Conservation (phyloP, 768 basidiomycete species). For the Coprinopsis strossmayeri region DNA sequence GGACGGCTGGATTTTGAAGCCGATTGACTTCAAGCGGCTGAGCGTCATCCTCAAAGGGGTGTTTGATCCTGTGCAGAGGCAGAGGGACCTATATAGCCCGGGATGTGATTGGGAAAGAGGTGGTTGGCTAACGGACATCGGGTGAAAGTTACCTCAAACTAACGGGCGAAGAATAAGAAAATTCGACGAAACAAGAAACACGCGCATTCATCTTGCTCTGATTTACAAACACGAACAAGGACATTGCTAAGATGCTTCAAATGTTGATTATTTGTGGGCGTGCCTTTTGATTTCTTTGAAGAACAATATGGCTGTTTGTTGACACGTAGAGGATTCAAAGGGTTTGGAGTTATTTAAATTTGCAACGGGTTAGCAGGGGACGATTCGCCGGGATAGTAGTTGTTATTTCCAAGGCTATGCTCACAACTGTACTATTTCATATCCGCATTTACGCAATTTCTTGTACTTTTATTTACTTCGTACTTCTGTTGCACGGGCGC, state of each 20-base stretch:
- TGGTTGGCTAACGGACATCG: conserved; percentile 42
- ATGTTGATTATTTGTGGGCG: too few relatives aligned
- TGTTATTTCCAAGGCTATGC: too few relatives aligned
- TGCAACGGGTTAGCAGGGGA: background rate
- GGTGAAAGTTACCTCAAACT: background rate
- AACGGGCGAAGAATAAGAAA: background rate
- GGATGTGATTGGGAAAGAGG: conserved; percentile 58
- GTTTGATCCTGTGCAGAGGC: conserved; percentile 43
- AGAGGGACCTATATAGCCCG: conserved; percentile 41
- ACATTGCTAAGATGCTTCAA: too few relatives aligned
- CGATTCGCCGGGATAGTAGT: too few relatives aligned
- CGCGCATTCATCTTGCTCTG: too few relatives aligned
- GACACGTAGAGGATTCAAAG: background rate
- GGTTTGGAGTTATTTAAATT: background rate
- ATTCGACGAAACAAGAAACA: background rate
- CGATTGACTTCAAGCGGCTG: conserved; percentile 71
- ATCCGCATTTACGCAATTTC: too few relatives aligned
- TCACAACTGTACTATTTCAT: too few relatives aligned
- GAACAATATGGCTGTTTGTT: background rate
- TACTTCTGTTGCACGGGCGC: too few relatives aligned
- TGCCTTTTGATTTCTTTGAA: background rate
- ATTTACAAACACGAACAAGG: too few relatives aligned
- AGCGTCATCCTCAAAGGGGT: conserved; percentile 53
- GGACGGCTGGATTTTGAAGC: conserved; percentile 83
- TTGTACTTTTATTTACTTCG: too few relatives aligned